These are phyloP conservation scores for Cladosporium oxysporum DNA, from an alignment of 2,329 filamentous ascomycete species.

Conservation along the genomic window DNA sequence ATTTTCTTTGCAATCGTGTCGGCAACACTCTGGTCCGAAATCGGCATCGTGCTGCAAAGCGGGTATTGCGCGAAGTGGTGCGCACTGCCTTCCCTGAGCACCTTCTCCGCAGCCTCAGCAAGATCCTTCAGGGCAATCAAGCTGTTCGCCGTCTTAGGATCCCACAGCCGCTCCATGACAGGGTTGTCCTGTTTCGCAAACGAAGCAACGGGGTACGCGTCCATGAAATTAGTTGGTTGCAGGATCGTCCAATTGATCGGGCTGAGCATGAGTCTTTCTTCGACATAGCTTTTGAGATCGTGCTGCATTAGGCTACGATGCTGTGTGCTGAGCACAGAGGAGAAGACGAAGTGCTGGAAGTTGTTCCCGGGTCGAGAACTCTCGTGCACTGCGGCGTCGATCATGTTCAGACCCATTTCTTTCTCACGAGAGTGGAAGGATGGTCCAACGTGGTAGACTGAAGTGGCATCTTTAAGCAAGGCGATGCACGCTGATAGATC, in stretches of 20 bases:
- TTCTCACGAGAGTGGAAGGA: conserved; percentile 40
- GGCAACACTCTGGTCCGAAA: neutral
- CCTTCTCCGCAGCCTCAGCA: neutral
- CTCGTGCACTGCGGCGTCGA: conserved; percentile 38
- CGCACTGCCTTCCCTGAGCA: neutral
- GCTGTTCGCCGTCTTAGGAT: neutral
- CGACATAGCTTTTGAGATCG: conserved; percentile 39
- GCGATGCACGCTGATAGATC: conserved; percentile 26
- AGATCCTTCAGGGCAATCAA: neutral
- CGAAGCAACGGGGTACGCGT: neutral
- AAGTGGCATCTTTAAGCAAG: conserved; percentile 36
- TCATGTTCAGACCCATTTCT: conserved; percentile 41
- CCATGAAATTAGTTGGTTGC: conserved; percentile 40
- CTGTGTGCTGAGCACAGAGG: conserved; percentile 38
- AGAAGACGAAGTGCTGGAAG: conserved; percentile 42
- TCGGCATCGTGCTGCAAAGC: neutral
- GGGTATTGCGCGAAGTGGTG: neutral
- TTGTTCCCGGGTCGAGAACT: conserved; percentile 22
- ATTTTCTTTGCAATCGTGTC: neutral
- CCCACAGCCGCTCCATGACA: neutral
- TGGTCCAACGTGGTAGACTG: conserved; percentile 40
- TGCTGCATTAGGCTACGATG: conserved; percentile 41
- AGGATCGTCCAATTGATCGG: conserved; percentile 40
- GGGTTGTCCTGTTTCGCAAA: neutral
- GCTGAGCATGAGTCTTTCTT: conserved; percentile 40